These are phyloP conservation scores for Agapanthus africanus DNA, from an alignment of 106 monocot genomes.

Conservation along the genomic window DNA sequence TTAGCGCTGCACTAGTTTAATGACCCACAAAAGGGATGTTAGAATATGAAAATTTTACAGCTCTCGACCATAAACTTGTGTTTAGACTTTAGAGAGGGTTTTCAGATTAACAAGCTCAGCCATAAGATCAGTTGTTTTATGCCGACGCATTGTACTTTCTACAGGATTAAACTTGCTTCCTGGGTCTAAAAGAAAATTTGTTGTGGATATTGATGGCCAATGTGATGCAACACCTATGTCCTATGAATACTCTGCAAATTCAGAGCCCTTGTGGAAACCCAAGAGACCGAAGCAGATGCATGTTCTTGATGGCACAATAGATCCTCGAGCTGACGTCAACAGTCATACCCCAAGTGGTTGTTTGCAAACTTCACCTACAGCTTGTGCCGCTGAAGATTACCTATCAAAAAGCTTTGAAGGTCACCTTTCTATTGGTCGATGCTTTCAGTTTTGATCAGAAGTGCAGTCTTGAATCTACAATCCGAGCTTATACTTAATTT, in stretches of 20 bases:
- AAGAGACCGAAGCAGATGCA: constrained; percentile 22
- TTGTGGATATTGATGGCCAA: constrained; percentile 6
- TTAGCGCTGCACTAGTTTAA: too few species aligned
- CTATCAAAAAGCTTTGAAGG: constrained; percentile 48
- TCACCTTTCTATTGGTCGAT: constrained; percentile 29
- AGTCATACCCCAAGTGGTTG: constrained; percentile 24
- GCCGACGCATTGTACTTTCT: neutral
- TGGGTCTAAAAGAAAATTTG: constrained; percentile 60
- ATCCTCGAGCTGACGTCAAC: constrained; percentile 11
- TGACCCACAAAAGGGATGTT: too few species aligned
- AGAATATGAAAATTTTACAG: neutral
- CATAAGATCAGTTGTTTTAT: neutral
- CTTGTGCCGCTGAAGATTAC: constrained; percentile 32
- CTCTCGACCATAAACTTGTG: too few species aligned
- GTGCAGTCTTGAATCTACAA: constrained; percentile 15
- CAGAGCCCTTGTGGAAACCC: constrained; percentile 6
- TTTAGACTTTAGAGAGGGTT: neutral
- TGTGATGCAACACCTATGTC: constrained; percentile 9
- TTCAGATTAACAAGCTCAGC: neutral
- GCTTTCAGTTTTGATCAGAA: constrained; percentile 34
- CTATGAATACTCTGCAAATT: neutral
- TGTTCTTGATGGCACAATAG: constrained; percentile 6
- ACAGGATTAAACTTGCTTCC: constrained; percentile 54
- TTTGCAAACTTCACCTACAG: constrained; percentile 23
- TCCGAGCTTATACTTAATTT: too few species aligned